Conservation (phyloP, 805 yeast species). For the Nakazawaea anatomiae region DNA sequence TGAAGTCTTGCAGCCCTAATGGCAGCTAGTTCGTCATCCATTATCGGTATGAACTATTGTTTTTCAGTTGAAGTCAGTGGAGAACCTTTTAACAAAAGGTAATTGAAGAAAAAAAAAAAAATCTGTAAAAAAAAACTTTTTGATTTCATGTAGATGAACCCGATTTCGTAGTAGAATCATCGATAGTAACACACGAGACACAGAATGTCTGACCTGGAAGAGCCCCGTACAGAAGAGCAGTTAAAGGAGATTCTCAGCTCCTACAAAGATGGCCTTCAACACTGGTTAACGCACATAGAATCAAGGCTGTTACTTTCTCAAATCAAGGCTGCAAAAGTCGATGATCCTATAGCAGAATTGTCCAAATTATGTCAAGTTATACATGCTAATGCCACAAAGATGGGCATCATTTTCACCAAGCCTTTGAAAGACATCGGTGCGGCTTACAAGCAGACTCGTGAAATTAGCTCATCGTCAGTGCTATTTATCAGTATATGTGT, state of each 20-base stretch:
- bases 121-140: too few species aligned
- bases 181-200: too few species aligned
- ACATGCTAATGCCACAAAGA: conserved; percentile 72
- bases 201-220: background rate
- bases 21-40: conserved; percentile 91
- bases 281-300: background rate
- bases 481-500: conserved; percentile 39
- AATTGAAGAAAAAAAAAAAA: too few species aligned
- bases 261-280: conserved; percentile 4
- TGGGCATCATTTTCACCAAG: conserved; percentile 66
- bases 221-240: conserved; percentile 3
- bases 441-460: conserved; percentile 42
- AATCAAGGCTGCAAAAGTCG: conserved; percentile 23
- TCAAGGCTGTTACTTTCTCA: background rate
- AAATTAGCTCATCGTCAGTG: conserved; percentile 37
- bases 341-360: conserved; percentile 49
- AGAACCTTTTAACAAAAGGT: too few species aligned
- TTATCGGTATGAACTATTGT: conserved; percentile 17
- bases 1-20: conserved; percentile 89
- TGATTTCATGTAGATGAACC: too few species aligned
- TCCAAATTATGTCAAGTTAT: conserved; percentile 52
- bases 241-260: conserved; percentile 4
- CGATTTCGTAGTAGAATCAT: too few species aligned
- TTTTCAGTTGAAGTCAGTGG: background rate
- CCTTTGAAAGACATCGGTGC: conserved; percentile 41